Conservation (phyloP, 1,139 yeast genomes). For the Yamadazyma atmosphaerica region DNA sequence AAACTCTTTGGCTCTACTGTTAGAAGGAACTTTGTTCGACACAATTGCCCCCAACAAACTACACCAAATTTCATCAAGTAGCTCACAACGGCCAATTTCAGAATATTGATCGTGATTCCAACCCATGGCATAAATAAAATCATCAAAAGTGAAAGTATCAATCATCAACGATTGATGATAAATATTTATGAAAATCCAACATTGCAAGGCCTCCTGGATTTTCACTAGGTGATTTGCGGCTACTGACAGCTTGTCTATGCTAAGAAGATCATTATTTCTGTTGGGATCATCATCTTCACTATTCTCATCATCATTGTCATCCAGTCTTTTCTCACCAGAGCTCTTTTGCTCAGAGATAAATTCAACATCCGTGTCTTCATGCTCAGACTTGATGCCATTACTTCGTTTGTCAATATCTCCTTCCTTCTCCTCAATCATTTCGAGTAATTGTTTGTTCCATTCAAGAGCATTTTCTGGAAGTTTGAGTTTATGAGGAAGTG, state of each 20-base stretch:
- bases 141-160: conserved; percentile 80
- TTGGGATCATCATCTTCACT: conserved; percentile 10
- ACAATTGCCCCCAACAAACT: conserved; percentile 51
- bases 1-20: conserved; percentile 21
- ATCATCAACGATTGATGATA: conserved; percentile 63
- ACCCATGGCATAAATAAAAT: conserved; percentile 63
- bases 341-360: not conserved
- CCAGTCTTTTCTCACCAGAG: conserved; percentile 4
- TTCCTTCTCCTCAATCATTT: conserved; percentile 12
- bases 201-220: conserved; percentile 54
- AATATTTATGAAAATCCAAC: conserved; percentile 75
- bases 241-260: conserved; percentile 10
- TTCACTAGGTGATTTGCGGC: conserved; percentile 11
- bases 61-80: conserved; percentile 74
- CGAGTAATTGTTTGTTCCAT: conserved; percentile 23
- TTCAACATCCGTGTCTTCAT: too few relatives aligned
- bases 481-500: conserved; percentile 25
- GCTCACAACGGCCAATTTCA: conserved; percentile 49
- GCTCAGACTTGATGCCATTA: conserved; percentile 2
- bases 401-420: conserved; percentile 5
- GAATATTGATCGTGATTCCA: conserved; percentile 50
- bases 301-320: conserved; percentile 9
- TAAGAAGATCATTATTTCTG: conserved; percentile 12
- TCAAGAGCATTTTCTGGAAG: conserved; percentile 33
- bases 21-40: conserved; percentile 35